Evolutionary conservation across 148 eudicot genomes (phyloP).

Genomic region (Dianthus caryophyllus): DNA sequence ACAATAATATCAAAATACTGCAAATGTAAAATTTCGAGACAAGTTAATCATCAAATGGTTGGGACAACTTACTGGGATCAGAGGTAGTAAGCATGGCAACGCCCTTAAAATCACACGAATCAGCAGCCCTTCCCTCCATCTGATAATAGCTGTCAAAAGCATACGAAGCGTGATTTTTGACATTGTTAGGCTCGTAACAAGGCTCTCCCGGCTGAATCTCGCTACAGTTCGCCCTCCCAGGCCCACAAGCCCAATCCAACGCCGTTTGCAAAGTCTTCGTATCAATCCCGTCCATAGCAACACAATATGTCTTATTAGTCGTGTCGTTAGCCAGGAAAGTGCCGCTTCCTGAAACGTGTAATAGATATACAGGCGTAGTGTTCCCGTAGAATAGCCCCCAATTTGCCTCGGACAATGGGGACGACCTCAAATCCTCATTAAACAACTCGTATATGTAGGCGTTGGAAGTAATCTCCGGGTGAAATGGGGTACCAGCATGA

Average conservation of each 20-base stretch:
- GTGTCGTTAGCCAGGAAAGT: constrained; percentile 85
- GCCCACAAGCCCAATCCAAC: constrained; percentile 98
- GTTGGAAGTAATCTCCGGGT: constrained; percentile 68
- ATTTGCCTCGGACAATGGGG: constrained; percentile 83
- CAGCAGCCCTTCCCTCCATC: constrained; percentile 51
- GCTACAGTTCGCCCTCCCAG: constrained; percentile 82
- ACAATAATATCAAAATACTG: neutral
- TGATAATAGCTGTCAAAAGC: constrained; percentile 94
- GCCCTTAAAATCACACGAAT: constrained; percentile 92
- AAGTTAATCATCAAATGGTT: neutral
- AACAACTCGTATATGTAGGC: constrained; percentile 83
- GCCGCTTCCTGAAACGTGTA: constrained; percentile 78
- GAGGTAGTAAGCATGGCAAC: constrained; percentile 78
- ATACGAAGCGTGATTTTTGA: constrained; percentile 73
- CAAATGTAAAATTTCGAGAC: neutral
- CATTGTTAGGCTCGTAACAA: constrained; percentile 80
- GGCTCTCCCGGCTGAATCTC: constrained; percentile 84
- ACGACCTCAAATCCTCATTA: constrained; percentile 85
- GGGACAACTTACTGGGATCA: constrained; percentile 69
- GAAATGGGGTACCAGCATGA: constrained; percentile 63
- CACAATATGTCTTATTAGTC: constrained; percentile 74
- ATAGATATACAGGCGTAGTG: constrained; percentile 60
- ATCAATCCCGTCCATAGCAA: constrained; percentile 67
- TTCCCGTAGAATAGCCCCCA: constrained; percentile 92
- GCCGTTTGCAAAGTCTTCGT: constrained; percentile 65